Percentiles rank a stretch among this genome's conserved stretches.
phyloP scores from a whole-genome alignment of 176 grass and related monocot genomes.

The Zoysia japonica region DNA sequence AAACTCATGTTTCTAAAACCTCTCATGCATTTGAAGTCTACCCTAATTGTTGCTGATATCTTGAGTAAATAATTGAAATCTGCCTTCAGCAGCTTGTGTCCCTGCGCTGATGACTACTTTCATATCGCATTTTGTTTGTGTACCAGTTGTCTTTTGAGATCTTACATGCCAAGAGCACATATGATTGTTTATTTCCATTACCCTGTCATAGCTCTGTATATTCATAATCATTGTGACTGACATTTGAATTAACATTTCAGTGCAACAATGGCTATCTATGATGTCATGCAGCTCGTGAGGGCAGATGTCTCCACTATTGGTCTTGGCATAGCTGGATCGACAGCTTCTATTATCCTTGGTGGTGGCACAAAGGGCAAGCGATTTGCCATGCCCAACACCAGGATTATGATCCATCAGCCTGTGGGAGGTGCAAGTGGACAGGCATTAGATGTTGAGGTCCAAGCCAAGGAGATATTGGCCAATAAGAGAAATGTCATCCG shows the following conservation, averaged over 20 bases:
- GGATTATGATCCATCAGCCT: slow-evolving; percentile 93
- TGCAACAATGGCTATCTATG: slow-evolving; percentile 92
- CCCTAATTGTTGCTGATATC: background rate
- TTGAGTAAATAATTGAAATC: background rate
- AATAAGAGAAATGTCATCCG: slow-evolving; percentile 79
- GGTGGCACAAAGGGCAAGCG: slow-evolving; percentile 86
- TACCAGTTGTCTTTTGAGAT: background rate
- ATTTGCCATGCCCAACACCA: slow-evolving; percentile 94
- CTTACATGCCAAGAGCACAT: background rate
- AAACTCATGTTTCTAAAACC: background rate
- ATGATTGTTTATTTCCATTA: background rate
- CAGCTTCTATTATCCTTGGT: slow-evolving; percentile 84
- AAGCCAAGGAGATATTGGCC: slow-evolving; percentile 76
- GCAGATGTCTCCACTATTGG: slow-evolving; percentile 82
- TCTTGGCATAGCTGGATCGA: slow-evolving; percentile 79
- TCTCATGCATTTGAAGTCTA: background rate
- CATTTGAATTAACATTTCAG: slow-evolving; percentile 45
- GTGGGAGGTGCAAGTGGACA: slow-evolving; percentile 76
- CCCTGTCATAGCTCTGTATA: slow-evolving; percentile 12
- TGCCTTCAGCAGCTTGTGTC: background rate
- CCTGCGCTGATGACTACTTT: slow-evolving; percentile 20
- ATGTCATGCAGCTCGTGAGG: slow-evolving; percentile 84
- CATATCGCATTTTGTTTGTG: background rate
- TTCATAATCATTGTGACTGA: slow-evolving; percentile 1
- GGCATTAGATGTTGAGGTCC: slow-evolving; percentile 69